phyloP scores from a whole-genome alignment of 768 basidiomycete genomes.

The Pulveroboletus sp. region DNA sequence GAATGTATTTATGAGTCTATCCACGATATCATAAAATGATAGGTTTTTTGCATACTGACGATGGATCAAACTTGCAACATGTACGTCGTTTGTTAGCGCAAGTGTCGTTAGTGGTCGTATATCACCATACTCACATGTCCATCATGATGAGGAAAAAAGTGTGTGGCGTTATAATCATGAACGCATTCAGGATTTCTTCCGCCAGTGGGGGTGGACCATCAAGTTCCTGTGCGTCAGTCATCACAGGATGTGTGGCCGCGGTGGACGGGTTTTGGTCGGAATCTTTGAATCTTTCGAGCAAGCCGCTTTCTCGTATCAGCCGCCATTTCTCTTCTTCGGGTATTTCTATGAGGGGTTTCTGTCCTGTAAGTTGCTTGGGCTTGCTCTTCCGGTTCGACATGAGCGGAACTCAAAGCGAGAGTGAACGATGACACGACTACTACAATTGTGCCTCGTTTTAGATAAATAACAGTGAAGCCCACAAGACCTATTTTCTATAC shows the following conservation, averaged over 20 bases:
- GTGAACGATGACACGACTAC: too few species aligned
- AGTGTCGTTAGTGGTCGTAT: not conserved
- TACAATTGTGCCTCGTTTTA: too few species aligned
- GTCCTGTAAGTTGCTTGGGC: conserved; percentile 5
- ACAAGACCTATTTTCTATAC: too few species aligned
- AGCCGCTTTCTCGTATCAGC: conserved; percentile 60
- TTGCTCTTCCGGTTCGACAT: conserved; percentile 30
- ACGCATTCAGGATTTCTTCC: conserved; percentile 67
- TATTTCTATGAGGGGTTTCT: conserved; percentile 41
- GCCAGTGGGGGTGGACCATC: conserved; percentile 41
- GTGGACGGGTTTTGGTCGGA: conserved; percentile 5
- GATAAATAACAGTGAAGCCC: too few species aligned
- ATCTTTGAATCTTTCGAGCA: conserved; percentile 39
- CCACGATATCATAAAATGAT: conserved; percentile 42
- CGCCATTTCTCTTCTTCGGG: conserved; percentile 78
- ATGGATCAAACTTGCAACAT: conserved; percentile 56
- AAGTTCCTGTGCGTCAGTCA: conserved; percentile 14
- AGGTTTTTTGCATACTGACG: conserved; percentile 70
- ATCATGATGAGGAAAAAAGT: conserved; percentile 73
- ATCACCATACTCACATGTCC: conserved; percentile 62
- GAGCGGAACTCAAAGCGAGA: not conserved
- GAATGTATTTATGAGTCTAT: conserved; percentile 57
- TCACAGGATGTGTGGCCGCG: not conserved
- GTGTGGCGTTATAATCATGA: conserved; percentile 65
- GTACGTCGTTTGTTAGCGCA: not conserved